Evolutionary conservation across 306 rosid genomes (phyloP).

Genomic region (Adenanthera pavonina): DNA sequence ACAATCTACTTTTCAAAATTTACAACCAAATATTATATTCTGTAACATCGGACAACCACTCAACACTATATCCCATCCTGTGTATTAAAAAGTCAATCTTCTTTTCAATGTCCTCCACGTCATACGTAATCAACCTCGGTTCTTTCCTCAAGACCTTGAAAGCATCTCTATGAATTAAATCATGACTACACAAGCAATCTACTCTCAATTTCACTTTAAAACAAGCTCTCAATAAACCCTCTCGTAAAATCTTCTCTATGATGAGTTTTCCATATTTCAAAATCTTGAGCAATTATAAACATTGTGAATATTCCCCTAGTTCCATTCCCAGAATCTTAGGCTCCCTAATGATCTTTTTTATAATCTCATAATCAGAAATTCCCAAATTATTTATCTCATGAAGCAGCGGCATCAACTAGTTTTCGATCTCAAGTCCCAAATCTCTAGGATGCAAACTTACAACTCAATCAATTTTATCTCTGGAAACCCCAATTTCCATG

Average conservation of each 20-base stretch:
- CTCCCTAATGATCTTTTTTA: slow-evolving; percentile 59
- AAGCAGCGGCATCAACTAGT: slow-evolving; percentile 64
- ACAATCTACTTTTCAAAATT: slow-evolving; percentile 87
- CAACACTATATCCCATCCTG: slow-evolving; percentile 60
- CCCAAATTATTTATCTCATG: slow-evolving; percentile 63
- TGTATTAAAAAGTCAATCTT: slow-evolving; percentile 76
- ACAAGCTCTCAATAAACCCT: slow-evolving; percentile 69
- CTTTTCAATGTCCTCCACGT: slow-evolving; percentile 60
- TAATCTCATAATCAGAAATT: slow-evolving; percentile 54
- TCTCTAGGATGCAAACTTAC: slow-evolving; percentile 58
- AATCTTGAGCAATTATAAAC: slow-evolving; percentile 60
- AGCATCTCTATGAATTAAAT: slow-evolving; percentile 74
- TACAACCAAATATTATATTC: slow-evolving; percentile 80
- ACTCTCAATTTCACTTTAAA: slow-evolving; percentile 76
- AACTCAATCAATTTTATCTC: slow-evolving; percentile 50
- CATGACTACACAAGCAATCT: slow-evolving; percentile 72
- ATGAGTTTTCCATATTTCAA: slow-evolving; percentile 69
- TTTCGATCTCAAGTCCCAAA: slow-evolving; percentile 67
- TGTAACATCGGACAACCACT: slow-evolving; percentile 72
- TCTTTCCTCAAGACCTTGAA: slow-evolving; percentile 82
- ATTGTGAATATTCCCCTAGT: slow-evolving; percentile 69
- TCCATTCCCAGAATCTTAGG: slow-evolving; percentile 73
- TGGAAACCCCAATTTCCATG: slow-evolving; percentile 48
- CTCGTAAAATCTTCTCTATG: slow-evolving; percentile 54
- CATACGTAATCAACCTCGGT: slow-evolving; percentile 71